A percentile compares a stretch with the other conserved stretches of the same genome.
Evolutionary conservation across 2,329 filamentous ascomycete species (phyloP).

Genomic region (Albophoma yamanashiensis): DNA sequence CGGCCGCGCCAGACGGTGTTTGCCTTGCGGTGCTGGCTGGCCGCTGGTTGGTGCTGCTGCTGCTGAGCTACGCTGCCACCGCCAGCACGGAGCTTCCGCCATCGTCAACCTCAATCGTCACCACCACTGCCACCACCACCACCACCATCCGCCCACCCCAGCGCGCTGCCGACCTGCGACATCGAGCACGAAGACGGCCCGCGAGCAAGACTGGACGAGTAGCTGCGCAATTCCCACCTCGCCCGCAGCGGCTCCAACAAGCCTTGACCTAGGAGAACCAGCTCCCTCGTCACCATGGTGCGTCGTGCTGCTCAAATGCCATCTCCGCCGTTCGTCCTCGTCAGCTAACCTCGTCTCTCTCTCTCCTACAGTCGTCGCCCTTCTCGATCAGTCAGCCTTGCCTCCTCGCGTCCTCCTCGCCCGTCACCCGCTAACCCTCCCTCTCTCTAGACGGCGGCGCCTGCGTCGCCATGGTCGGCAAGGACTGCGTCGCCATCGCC

Average conservation of each 20-base stretch:
- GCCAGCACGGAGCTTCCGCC: not conserved
- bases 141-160: not conserved
- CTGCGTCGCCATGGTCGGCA: slow-evolving; percentile 97
- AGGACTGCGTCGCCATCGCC: slow-evolving; percentile 98
- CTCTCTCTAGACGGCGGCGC: slow-evolving; percentile 62
- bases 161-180: not conserved
- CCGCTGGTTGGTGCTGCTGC: not conserved
- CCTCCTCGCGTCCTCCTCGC: not conserved
- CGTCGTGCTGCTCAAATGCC: not conserved
- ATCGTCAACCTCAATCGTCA: not conserved
- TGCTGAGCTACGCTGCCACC: not conserved
- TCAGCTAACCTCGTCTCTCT: slow-evolving; percentile 17
- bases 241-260: not conserved
- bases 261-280: not conserved
- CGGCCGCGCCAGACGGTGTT: slow-evolving; percentile 15
- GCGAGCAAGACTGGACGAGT: not conserved
- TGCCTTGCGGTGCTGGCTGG: slow-evolving; percentile 8
- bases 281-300: slow-evolving; percentile 1
- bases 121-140: too few relatives aligned
- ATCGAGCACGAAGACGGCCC: not conserved
- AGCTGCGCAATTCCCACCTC: not conserved
- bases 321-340: not conserved
- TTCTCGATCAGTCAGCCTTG: slow-evolving; percentile 80
- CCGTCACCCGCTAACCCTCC: not conserved
- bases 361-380: slow-evolving; percentile 58